phyloP scores from a whole-genome alignment of 169 alveolate species.

The Eimeria sp. region DNA sequence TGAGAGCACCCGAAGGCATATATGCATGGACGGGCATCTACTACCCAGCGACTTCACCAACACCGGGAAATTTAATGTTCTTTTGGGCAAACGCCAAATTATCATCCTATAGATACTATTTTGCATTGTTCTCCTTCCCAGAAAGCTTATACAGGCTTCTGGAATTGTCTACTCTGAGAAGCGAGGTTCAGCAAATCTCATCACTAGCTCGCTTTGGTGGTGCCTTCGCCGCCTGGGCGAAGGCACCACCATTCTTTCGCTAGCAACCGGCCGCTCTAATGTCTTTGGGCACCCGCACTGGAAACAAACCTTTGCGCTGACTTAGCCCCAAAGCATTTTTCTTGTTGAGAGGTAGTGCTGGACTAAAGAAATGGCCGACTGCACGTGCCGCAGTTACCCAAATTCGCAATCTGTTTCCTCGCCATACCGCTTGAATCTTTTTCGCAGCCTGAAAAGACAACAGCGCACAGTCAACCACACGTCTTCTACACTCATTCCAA shows the following conservation, averaged over 20 bases:
- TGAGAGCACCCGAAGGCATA: neutral
- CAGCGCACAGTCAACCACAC: neutral
- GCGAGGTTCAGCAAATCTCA: neutral
- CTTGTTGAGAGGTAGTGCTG: neutral
- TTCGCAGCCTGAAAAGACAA: slow-evolving; percentile 12
- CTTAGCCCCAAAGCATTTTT: slow-evolving; percentile 1
- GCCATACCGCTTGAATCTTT: slow-evolving; percentile 67
- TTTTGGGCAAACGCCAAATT: neutral
- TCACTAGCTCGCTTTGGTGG: neutral
- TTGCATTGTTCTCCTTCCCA: neutral
- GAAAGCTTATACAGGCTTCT: neutral
- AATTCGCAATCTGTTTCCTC: slow-evolving; percentile 25
- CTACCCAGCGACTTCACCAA: neutral
- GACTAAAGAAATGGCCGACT: neutral
- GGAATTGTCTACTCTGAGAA: neutral
- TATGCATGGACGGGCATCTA: neutral
- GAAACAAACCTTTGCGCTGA: neutral
- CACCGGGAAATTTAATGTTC: neutral
- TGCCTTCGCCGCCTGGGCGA: neutral
- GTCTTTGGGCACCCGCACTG: slow-evolving; percentile 10
- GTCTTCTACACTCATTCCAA: neutral
- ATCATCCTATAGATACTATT: neutral
- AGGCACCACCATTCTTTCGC: neutral
- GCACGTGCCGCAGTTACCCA: slow-evolving; percentile 63
- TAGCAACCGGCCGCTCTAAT: slow-evolving; percentile 50